Percentiles rank a stretch among this genome's conserved stretches.
Evolutionary conservation across 768 basidiomycete species (phyloP).

Genomic region (Kwoniella dendrophila): DNA sequence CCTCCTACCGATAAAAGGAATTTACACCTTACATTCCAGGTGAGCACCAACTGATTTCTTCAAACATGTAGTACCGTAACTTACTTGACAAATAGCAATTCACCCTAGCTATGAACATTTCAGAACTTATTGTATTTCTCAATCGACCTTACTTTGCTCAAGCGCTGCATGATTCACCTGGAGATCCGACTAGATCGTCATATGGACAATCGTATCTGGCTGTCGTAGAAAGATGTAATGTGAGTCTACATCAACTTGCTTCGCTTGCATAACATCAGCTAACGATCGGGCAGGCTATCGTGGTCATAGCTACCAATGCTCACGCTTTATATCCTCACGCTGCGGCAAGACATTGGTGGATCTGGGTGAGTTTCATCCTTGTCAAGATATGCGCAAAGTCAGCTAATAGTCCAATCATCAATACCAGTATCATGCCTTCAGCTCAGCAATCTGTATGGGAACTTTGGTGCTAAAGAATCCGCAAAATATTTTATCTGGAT

Average conservation of each 20-base stretch:
- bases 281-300: not conserved
- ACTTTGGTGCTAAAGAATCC: conserved; percentile 28
- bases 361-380: conserved; percentile 24
- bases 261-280: not conserved
- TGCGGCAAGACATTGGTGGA: conserved; percentile 6
- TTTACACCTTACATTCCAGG: conserved; percentile 18
- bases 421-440: conserved; percentile 36
- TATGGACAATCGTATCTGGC: conserved; percentile 24
- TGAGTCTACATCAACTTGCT: too few relatives aligned
- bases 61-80: not conserved
- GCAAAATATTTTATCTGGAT: conserved; percentile 15
- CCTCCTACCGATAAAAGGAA: conserved; percentile 15
- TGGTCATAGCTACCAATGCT: not conserved
- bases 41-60: not conserved
- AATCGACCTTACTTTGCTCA: conserved; percentile 28
- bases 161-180: conserved; percentile 13
- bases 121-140: conserved; percentile 25
- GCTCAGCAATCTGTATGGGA: conserved; percentile 31
- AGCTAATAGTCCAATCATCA: not conserved
- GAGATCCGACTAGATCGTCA: conserved; percentile 22
- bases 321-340: conserved; percentile 2
- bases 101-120: conserved; percentile 27
- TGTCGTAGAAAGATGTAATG: conserved; percentile 33
- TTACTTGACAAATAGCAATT: conserved; percentile 18
- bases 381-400: not conserved